Conservation (phyloP, 140 eudicot species). For the Cichorium intybus region DNA sequence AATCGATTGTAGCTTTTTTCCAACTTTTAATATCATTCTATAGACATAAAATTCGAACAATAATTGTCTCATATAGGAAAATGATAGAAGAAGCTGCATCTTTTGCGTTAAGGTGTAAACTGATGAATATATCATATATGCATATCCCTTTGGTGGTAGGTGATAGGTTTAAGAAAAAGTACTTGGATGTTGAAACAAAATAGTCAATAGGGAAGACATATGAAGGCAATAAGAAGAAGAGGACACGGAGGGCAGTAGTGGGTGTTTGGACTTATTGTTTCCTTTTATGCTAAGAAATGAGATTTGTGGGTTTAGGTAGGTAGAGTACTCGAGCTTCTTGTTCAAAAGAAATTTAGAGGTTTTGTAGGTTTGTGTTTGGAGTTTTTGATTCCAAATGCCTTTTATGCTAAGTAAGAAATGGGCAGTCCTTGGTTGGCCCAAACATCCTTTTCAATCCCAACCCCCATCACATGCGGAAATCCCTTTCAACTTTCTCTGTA, state of each 20-base stretch:
- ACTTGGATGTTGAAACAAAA: background rate
- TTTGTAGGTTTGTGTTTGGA: background rate
- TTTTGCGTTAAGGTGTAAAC: background rate
- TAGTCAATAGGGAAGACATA: background rate
- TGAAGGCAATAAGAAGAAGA: background rate
- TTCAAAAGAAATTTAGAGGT: background rate
- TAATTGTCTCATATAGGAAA: background rate
- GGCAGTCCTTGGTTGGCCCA: no score
- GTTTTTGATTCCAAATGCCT: background rate
- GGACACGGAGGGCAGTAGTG: background rate
- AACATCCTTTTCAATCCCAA: no score
- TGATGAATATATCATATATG: background rate
- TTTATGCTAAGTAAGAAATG: no score
- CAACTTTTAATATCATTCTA: background rate
- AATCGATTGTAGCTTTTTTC: background rate
- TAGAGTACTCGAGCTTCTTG: background rate
- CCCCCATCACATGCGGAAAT: no score
- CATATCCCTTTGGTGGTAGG: background rate
- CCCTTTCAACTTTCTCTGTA: no score
- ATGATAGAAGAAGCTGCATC: background rate
- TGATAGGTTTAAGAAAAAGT: background rate
- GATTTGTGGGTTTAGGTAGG: background rate
- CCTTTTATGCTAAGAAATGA: slow-evolving; percentile 17
- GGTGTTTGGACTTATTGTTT: background rate
- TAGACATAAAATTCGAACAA: background rate